A percentile compares a stretch with the other conserved stretches of the same genome.
Conservation (phyloP, 2,329 filamentous ascomycete genomes). For the Fusarium napiforme region DNA sequence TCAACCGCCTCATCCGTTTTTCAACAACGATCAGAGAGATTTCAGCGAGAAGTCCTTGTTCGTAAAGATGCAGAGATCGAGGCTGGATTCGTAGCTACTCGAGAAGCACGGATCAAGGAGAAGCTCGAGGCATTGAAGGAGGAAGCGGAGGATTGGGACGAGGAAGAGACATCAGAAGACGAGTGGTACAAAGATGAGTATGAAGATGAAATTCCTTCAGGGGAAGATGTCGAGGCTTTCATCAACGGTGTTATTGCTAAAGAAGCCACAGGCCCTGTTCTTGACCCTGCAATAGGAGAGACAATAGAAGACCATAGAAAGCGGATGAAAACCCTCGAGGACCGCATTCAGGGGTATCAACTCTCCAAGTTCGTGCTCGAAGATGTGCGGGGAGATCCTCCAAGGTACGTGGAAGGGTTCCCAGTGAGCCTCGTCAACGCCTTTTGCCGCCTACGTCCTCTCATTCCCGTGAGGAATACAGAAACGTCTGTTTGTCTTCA, state of each 20-base stretch:
- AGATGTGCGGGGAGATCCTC: constrained; percentile 4
- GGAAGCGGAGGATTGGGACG: not conserved
- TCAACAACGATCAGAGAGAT: not conserved
- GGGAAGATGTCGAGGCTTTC: constrained; percentile 17
- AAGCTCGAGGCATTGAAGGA: not conserved
- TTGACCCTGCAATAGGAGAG: constrained; percentile 9
- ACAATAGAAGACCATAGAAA: not conserved
- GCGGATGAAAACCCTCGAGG: constrained; percentile 30
- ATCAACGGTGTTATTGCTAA: constrained; percentile 13
- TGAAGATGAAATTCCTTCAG: not conserved
- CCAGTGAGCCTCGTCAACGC: constrained; percentile 35
- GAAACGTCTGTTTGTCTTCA: constrained; percentile 35
- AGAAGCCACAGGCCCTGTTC: constrained; percentile 2
- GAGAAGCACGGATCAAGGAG: not conserved
- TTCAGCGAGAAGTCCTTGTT: not conserved
- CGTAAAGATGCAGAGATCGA: not conserved
- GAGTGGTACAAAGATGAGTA: not conserved
- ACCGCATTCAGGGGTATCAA: constrained; percentile 13
- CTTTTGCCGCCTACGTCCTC: constrained; percentile 30
- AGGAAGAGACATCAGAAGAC: not conserved
- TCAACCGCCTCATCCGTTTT: constrained; percentile 24
- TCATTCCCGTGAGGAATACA: not conserved
- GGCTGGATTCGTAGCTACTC: not conserved
- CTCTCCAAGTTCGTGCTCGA: constrained; percentile 3
- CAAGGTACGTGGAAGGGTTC: constrained; percentile 46